Conservation (phyloP, 805 yeast species). For the Ascoidea asiatica region DNA sequence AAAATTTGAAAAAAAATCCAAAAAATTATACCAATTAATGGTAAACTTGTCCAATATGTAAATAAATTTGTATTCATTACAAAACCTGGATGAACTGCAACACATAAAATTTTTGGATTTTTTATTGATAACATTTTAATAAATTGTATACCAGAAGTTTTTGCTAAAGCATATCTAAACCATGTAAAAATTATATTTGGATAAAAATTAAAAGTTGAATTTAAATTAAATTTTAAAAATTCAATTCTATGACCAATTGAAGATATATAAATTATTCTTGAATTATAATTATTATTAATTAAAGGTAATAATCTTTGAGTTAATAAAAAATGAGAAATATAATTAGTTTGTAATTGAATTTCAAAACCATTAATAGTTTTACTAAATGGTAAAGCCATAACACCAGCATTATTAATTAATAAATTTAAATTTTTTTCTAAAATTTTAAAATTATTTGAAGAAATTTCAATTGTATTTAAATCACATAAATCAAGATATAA, state of each 20-base stretch:
- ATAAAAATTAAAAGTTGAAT: slow-evolving; percentile 33
- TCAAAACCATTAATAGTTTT: slow-evolving; percentile 62
- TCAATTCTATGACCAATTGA: slow-evolving; percentile 54
- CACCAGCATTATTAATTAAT: slow-evolving; percentile 67
- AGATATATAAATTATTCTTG: slow-evolving; percentile 36
- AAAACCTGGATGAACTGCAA: slow-evolving; percentile 73
- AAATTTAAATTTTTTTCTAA: slow-evolving; percentile 37
- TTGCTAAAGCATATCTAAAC: slow-evolving; percentile 67
- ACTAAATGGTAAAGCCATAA: slow-evolving; percentile 61
- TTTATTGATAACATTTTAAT: slow-evolving; percentile 48
- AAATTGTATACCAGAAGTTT: slow-evolving; percentile 66
- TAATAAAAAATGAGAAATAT: slow-evolving; percentile 59
- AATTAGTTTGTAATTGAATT: slow-evolving; percentile 68
- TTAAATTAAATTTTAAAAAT: slow-evolving; percentile 31
- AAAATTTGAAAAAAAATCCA: slow-evolving; percentile 62
- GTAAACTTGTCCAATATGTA: slow-evolving; percentile 65
- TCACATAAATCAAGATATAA: slow-evolving; percentile 43
- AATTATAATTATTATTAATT: slow-evolving; percentile 22
- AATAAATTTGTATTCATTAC: slow-evolving; percentile 73
- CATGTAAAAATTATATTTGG: slow-evolving; percentile 67
- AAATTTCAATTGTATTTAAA: slow-evolving; percentile 21
- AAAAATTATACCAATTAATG: slow-evolving; percentile 62
- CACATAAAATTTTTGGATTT: slow-evolving; percentile 50
- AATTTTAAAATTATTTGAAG: slow-evolving; percentile 25
- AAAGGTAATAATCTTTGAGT: slow-evolving; percentile 46